Evolutionary conservation across 352 stramenopile species (phyloP), one percentile per base, ranked within the genome.

Genomic region (Chrysophaeum taylorii): DNA sequence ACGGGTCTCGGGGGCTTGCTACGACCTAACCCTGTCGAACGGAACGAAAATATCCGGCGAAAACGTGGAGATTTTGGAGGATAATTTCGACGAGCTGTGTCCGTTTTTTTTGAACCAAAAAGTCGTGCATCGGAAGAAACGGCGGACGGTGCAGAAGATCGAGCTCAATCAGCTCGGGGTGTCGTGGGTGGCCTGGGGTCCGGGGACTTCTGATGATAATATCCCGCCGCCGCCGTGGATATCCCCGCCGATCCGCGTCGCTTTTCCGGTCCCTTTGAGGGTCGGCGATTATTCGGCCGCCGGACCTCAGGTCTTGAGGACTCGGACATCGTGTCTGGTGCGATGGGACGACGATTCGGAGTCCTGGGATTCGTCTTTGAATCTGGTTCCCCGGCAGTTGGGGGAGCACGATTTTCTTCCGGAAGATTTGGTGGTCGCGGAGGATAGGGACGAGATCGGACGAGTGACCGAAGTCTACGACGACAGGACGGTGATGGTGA

Each of bases 371-470:
- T 27, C 31, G 9, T 66, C 57, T 1, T n/a, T 66, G 33, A 36
- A 66, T 23, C 36, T 66, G 16, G 57, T 66, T 2, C 57, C 57
- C 12, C 31, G 57, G 2, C 57, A 66, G n/a, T 36, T 66, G 16
- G 57, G 57, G 33, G 57, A 66, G 57, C 57, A 66, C 57, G 57
- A 66, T 36, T 66, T 66, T 36, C 57, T 66, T 9, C 57, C 57
- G 1, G 45, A 66, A 18, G 57, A 66, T 36, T 66, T 66, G 23
- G 57, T 66, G 14, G 9, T 25, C 31, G 57, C 23, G 1, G 57
- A 66, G 4, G 18, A 42, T 4, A 5, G 1, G 1, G 57, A 66
- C 23, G 23, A 35, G 9, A 31, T 25, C 23, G 50, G 50, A 38
- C 50, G 50, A 62, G 25, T n/a, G n/a, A n/a, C n/a, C 50, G 25